These are phyloP conservation scores for Apostasia ramifera DNA, from an alignment of 106 monocot genomes.

Conservation along the genomic window DNA sequence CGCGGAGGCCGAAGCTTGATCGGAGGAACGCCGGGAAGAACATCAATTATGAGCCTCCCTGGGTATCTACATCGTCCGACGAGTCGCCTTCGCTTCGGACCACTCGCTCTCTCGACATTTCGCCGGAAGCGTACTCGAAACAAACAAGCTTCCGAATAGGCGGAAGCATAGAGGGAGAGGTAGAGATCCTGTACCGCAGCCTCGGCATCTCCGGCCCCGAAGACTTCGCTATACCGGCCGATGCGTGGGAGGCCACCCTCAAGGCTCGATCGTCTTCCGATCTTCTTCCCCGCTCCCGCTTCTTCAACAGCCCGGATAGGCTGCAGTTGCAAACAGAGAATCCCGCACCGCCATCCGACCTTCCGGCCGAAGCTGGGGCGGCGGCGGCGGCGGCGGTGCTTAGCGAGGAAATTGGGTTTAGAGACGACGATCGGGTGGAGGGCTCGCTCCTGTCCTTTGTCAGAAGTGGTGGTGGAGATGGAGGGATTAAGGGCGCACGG, in stretches of 20 bases:
- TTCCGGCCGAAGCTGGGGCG: background rate
- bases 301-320: background rate
- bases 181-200: conserved; percentile 39
- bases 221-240: conserved; percentile 54
- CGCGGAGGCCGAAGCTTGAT: conserved; percentile 33
- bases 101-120: conserved; percentile 32
- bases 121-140: conserved; percentile 8
- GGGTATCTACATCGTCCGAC: background rate
- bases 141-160: conserved; percentile 61
- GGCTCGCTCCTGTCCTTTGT: background rate
- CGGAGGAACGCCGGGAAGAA: conserved; percentile 63
- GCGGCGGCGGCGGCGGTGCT: background rate
- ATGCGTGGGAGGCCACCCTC: conserved; percentile 44
- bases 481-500: conserved; percentile 30
- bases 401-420: background rate
- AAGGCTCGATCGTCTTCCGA: conserved; percentile 19
- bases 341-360: background rate
- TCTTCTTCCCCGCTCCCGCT: conserved; percentile 26
- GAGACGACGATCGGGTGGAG: background rate
- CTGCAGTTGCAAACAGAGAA: background rate
- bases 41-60: conserved; percentile 33
- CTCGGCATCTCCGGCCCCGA: conserved; percentile 66
- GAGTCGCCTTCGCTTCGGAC: conserved; percentile 3
- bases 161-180: conserved; percentile 39
- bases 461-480: conserved; percentile 2